Base-by-base conservation (phyloP, 306 rosid genomes). In the Citrullus colocynthis region DNA sequence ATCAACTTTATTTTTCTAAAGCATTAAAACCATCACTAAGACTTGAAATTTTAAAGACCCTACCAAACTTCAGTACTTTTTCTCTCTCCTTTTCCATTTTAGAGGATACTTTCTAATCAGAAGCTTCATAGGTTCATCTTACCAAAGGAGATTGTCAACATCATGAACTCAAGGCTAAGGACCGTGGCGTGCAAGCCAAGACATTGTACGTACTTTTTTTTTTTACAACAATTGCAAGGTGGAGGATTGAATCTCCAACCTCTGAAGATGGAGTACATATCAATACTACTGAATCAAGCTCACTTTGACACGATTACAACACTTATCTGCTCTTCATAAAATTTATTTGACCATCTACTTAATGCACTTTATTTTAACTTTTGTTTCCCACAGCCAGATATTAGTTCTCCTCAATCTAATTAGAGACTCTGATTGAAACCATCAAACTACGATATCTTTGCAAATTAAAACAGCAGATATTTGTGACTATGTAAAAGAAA, bases 171-270 rank as follows among this genome's bases (percentile, higher is more conserved):
- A 42, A 34, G 37, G 52, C 4, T 49, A 69, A 72, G 76, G 21
- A 24, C 42, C 76, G 76, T 72, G 76, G 39, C 76, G 76, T 72
- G 76, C 42, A 72, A 48, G 42, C 75, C 75, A 11, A 12, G 6
- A 3, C 61, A 56, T 18, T 24, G 28, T 24, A 24, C 1, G 28
- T 24, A 24, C 28, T 24, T 24, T 24, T 24, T 24, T 24, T 24
- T 24, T 24, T 24, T 24, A 24, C 28, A 24, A 24, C 28, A 24
- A 24, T 24, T 24, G 28, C 28, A 24, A 24, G 28, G 28, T 24
- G 28, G 1, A 24, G 28, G 28, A 24, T 24, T 24, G 28, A 24
- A 24, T 24, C 28, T 24, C 1, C 28, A 24, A 24, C 28, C 1
- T 24, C 28, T 24, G 28, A 24, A 24, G 1, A 24, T 24, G 28